Conservation (phyloP, 2,329 filamentous ascomycete species). For the Cordyceps cicadae region DNA sequence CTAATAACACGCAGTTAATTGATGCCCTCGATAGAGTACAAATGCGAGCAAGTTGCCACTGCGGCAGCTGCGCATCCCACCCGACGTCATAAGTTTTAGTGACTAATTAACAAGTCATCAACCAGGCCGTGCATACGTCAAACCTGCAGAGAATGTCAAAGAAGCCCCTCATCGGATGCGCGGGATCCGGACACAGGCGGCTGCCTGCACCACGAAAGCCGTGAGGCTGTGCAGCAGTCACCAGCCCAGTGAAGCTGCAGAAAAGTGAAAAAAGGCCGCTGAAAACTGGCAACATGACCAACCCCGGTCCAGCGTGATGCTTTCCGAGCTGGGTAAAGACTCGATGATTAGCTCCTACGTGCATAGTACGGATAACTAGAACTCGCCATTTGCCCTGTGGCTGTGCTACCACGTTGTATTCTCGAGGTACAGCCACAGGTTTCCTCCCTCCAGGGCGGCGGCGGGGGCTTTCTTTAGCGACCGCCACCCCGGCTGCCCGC, state of each 20-base stretch:
- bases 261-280: neutral
- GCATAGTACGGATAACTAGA: no score
- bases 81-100: no score
- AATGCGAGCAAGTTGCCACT: no score
- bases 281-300: neutral
- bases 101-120: no score
- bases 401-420: neutral
- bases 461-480: neutral
- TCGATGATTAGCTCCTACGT: no score
- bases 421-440: neutral
- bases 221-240: neutral
- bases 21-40: no score
- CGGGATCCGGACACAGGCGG: neutral
- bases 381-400: neutral
- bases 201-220: neutral
- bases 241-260: neutral
- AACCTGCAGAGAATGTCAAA: neutral
- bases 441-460: neutral
- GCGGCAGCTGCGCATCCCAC: no score
- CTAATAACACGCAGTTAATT: no score
- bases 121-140: neutral
- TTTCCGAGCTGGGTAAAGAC: neutral
- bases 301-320: constrained; percentile 1
- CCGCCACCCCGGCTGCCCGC: no score
- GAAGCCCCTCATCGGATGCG: neutral